Evolutionary conservation across 768 basidiomycete species (phyloP).

Genomic region (Daedaleopsis nitida): DNA sequence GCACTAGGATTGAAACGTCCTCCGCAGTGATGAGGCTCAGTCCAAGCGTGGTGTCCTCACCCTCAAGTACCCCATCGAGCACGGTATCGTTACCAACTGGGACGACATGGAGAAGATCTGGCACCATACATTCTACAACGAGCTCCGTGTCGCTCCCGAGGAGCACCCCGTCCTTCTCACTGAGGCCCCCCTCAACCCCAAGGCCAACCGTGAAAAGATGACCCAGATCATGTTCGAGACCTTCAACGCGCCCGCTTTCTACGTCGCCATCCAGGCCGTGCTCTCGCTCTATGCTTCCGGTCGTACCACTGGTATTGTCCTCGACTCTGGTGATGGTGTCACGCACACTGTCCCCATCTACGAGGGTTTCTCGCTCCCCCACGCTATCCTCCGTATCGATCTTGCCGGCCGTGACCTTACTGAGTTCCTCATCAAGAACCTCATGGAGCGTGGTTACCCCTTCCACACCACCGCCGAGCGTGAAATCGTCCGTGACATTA

Average conservation of each 20-base stretch:
- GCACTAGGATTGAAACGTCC: neutral
- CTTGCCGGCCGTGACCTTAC: slow-evolving; percentile 69
- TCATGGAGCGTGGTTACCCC: slow-evolving; percentile 62
- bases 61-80: slow-evolving; percentile 71
- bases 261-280: slow-evolving; percentile 90
- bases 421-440: slow-evolving; percentile 54
- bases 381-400: slow-evolving; percentile 70
- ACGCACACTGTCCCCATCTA: slow-evolving; percentile 74
- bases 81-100: slow-evolving; percentile 77
- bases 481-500: slow-evolving; percentile 68
- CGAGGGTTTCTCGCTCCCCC: slow-evolving; percentile 70
- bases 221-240: slow-evolving; percentile 98
- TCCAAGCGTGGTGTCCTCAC: slow-evolving; percentile 74
- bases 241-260: slow-evolving; percentile 91
- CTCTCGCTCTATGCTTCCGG: slow-evolving; percentile 76
- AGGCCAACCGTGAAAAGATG: slow-evolving; percentile 93
- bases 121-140: slow-evolving; percentile 85
- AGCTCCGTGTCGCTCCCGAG: slow-evolving; percentile 90
- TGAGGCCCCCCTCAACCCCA: slow-evolving; percentile 91
- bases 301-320: slow-evolving; percentile 72
- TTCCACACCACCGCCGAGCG: slow-evolving; percentile 64
- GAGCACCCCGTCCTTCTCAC: slow-evolving; percentile 92
- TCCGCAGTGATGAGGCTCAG: slow-evolving; percentile 64
- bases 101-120: slow-evolving; percentile 80
- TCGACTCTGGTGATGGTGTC: slow-evolving; percentile 77